A percentile compares a stretch with the other conserved stretches of the same genome.
Evolutionary conservation across 2,329 filamentous ascomycete species (phyloP).

Genomic region (Pyrenophora seminiperda): DNA sequence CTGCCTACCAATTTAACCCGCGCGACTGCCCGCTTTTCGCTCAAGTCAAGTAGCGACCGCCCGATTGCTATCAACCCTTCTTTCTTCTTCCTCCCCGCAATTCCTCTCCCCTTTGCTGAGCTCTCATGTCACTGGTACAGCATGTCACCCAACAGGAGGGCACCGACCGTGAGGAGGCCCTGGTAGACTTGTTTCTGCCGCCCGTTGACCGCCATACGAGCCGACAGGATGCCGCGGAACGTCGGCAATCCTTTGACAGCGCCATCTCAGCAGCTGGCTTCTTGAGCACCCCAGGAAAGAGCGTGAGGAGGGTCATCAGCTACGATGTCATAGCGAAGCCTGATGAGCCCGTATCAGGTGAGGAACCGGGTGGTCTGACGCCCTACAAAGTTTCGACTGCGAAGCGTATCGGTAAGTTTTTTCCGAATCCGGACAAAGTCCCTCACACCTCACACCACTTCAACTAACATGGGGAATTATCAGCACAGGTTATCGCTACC

Average conservation of each 20-base stretch:
- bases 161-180: constrained; percentile 52
- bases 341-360: constrained; percentile 39
- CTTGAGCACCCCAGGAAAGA: constrained; percentile 29
- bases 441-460: constrained; percentile 10
- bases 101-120: constrained; percentile 10
- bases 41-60: constrained; percentile 6
- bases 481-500: constrained; percentile 44
- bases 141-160: constrained; percentile 58
- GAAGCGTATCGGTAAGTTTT: constrained; percentile 41
- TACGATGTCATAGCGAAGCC: constrained; percentile 56
- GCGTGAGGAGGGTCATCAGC: constrained; percentile 51
- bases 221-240: constrained; percentile 36
- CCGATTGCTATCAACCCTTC: constrained; percentile 5
- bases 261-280: constrained; percentile 29
- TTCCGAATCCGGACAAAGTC: background rate
- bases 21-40: constrained; percentile 18
- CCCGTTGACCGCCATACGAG: constrained; percentile 41
- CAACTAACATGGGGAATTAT: constrained; percentile 13
- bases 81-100: constrained; percentile 3
- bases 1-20: constrained; percentile 20
- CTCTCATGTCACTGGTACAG: constrained; percentile 57
- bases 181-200: constrained; percentile 44
- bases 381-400: constrained; percentile 56
- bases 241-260: constrained; percentile 40
- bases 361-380: constrained; percentile 53